These are phyloP conservation scores for Phlebopus sp. DNA, from an alignment of 1,284 basidiomycete genomes.

Conservation along the genomic window DNA sequence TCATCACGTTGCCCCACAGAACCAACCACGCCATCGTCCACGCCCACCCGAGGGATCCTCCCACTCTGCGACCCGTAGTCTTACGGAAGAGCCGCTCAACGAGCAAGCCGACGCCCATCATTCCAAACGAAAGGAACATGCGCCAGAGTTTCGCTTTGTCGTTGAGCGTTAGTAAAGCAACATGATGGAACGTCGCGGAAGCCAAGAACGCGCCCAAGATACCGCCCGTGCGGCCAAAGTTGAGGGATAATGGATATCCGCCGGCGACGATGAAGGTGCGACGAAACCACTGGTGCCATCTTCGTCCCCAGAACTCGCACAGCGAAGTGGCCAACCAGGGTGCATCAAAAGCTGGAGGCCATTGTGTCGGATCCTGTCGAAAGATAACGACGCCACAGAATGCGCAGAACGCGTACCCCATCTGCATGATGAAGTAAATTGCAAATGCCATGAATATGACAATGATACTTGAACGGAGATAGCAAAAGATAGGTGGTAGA, in stretches of 20 bases:
- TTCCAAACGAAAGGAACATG: constrained; percentile 52
- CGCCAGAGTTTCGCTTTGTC: constrained; percentile 40
- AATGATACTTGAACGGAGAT: constrained; percentile 41
- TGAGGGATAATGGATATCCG: constrained; percentile 30
- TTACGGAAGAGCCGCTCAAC: constrained; percentile 36
- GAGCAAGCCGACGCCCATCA: constrained; percentile 49
- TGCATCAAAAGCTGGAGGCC: constrained; percentile 37
- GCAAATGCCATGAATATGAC: constrained; percentile 37
- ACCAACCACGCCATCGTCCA: constrained; percentile 52
- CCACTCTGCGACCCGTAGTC: constrained; percentile 37
- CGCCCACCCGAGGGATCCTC: constrained; percentile 43
- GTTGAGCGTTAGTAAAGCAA: constrained; percentile 50
- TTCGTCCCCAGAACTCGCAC: constrained; percentile 40
- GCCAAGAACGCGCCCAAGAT: constrained; percentile 52
- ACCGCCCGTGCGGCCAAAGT: constrained; percentile 41
- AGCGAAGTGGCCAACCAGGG: constrained; percentile 38
- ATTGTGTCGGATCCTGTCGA: constrained; percentile 30
- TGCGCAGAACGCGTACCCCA: constrained; percentile 37
- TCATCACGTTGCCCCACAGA: constrained; percentile 43
- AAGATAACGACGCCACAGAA: constrained; percentile 40
- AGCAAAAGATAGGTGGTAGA: constrained; percentile 39
- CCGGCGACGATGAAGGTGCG: constrained; percentile 33
- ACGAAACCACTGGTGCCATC: constrained; percentile 43
- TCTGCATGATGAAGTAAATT: constrained; percentile 44
- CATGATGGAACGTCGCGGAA: constrained; percentile 53